These are phyloP conservation scores for Acrocalymma vagum DNA, from an alignment of 2,329 filamentous ascomycete species.

Conservation along the genomic window DNA sequence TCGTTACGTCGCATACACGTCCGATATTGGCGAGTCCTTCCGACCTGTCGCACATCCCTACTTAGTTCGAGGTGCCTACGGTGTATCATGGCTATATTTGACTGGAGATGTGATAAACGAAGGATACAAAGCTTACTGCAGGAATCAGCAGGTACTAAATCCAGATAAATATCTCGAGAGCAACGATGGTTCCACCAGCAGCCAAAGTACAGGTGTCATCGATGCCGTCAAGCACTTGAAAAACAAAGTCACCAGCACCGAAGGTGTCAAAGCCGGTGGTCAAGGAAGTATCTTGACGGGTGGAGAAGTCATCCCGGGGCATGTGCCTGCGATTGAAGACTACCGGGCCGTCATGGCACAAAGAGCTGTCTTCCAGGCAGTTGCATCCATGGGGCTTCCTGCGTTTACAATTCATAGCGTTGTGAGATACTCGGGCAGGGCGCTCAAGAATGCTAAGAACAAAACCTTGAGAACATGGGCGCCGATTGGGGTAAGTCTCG, in stretches of 20 bases:
- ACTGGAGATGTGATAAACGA: slow-evolving; percentile 90
- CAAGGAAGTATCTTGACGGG: slow-evolving; percentile 28
- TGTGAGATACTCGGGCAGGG: slow-evolving; percentile 85
- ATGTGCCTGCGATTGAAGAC: slow-evolving; percentile 81
- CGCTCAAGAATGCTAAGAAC: slow-evolving; percentile 86
- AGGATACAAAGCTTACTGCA: slow-evolving; percentile 92
- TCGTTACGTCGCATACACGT: slow-evolving; percentile 96
- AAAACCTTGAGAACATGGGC: slow-evolving; percentile 80
- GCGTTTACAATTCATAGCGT: slow-evolving; percentile 95
- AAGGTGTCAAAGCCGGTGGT: slow-evolving; percentile 30
- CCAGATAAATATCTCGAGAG: slow-evolving; percentile 63
- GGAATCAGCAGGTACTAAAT: slow-evolving; percentile 79
- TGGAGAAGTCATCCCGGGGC: slow-evolving; percentile 44
- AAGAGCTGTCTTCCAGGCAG: slow-evolving; percentile 85
- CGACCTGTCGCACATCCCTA: slow-evolving; percentile 88
- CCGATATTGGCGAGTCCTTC: slow-evolving; percentile 96
- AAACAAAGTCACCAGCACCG: slow-evolving; percentile 24
- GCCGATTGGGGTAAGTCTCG: slow-evolving; percentile 84
- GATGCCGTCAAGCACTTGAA: slow-evolving; percentile 33
- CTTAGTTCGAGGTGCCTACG: slow-evolving; percentile 84
- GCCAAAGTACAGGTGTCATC: slow-evolving; percentile 16
- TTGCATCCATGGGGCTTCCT: slow-evolving; percentile 93
- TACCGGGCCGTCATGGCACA: slow-evolving; percentile 92
- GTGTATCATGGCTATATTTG: slow-evolving; percentile 90
- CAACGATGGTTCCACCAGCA: slow-evolving; percentile 43